Percentiles rank a stretch among this genome's conserved stretches.
Conservation (phyloP, 768 basidiomycete genomes). For the Boletus subparvulus region DNA sequence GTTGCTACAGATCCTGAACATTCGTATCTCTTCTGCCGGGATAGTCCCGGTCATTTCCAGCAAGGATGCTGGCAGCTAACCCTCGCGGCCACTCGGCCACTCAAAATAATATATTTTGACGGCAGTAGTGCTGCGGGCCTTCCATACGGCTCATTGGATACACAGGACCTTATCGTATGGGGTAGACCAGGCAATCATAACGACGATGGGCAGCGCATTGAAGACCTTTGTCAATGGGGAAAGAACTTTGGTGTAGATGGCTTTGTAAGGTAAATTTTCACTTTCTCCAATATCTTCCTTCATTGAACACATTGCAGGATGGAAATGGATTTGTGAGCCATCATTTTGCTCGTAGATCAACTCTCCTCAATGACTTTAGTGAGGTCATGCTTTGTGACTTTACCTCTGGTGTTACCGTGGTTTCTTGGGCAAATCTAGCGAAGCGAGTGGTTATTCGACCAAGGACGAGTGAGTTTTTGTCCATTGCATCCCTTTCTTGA, state of each 20-base stretch:
- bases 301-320: conserved; percentile 17
- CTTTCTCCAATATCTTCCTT: neutral
- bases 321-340: conserved; percentile 34
- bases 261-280: conserved; percentile 39
- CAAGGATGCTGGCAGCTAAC: conserved; percentile 20
- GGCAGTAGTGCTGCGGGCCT: conserved; percentile 50
- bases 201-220: conserved; percentile 37
- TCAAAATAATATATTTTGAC: conserved; percentile 53
- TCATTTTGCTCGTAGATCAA: neutral
- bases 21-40: conserved; percentile 39
- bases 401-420: conserved; percentile 25
- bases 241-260: conserved; percentile 42
- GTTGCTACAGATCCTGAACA: conserved; percentile 37
- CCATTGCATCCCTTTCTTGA: neutral
- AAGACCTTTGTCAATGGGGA: conserved; percentile 45
- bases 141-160: conserved; percentile 41
- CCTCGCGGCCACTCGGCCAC: conserved; percentile 24
- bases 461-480: neutral
- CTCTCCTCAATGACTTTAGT: conserved; percentile 14
- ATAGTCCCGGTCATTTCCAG: neutral
- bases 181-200: conserved; percentile 25
- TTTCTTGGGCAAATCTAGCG: conserved; percentile 20
- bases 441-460: fast-evolving
- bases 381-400: conserved; percentile 40
- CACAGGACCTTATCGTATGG: conserved; percentile 49